These are phyloP conservation scores for Aureobasidium sp. DNA, from an alignment of 2,329 filamentous ascomycete genomes.

Conservation along the genomic window DNA sequence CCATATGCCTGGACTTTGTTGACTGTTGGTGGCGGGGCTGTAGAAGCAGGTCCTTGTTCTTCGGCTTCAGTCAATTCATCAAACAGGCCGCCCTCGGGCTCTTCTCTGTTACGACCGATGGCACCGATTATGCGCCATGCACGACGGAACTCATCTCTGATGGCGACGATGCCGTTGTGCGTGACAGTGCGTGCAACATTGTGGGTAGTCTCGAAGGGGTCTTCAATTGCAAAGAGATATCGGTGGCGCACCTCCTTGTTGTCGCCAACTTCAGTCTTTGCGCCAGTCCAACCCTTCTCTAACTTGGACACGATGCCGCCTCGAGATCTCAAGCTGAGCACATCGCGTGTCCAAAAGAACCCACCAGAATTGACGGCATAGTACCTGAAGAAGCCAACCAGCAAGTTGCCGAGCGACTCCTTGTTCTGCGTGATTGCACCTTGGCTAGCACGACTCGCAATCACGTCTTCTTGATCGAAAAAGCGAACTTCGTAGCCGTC, in stretches of 20 bases:
- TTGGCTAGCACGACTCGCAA: constrained; percentile 49
- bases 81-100: constrained; percentile 21
- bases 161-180: constrained; percentile 70
- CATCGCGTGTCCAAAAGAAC: constrained; percentile 75
- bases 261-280: constrained; percentile 56
- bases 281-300: constrained; percentile 79
- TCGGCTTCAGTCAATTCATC: constrained; percentile 17
- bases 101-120: constrained; percentile 34
- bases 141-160: constrained; percentile 75
- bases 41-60: background rate
- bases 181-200: constrained; percentile 84
- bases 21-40: background rate
- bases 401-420: constrained; percentile 60
- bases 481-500: constrained; percentile 64
- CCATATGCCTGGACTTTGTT: constrained; percentile 6
- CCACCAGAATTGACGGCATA: constrained; percentile 54
- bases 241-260: constrained; percentile 65
- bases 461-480: constrained; percentile 65
- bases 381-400: constrained; percentile 83
- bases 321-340: constrained; percentile 63
- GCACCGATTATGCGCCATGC: constrained; percentile 63
- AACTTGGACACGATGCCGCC: constrained; percentile 65
- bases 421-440: constrained; percentile 58
- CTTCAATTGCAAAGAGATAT: constrained; percentile 83
- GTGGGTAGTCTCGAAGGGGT: constrained; percentile 81